Base-by-base conservation (phyloP, 2,329 filamentous ascomycete species). In the Venturia asperata region DNA sequence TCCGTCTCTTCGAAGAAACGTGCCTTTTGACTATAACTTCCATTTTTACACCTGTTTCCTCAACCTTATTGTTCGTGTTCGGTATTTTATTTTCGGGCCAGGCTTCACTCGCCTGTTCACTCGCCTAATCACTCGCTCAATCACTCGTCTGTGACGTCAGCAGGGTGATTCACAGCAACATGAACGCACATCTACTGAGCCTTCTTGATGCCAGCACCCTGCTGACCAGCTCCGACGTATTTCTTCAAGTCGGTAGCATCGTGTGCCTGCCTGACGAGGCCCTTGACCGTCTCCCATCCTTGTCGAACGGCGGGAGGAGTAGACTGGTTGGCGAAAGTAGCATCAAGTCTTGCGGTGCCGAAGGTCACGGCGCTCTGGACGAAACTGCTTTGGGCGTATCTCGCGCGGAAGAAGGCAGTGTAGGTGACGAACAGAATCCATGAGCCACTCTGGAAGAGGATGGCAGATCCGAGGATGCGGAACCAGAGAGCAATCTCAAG, bases 401-500 rank as follows among this genome's bases (percentile, higher is more conserved):
- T 88, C 52, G 92, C 90, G 71, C 94, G 91, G 75, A 97, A 86
- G 84, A 99, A 99, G 71, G 87, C 84, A 69, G 92, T 92, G 85
- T 97, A 99, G 76, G 96, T 77, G 67, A 80, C 80, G 67, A 99
- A 79, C 63, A 97, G 82, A 73, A 97, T 87, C 91, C 93, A 97
- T 68, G 91, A 94, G 70, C 91, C 88, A 76, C 88, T 91, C 79
- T 88, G 87, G 85, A 97, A 97, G 70, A 95, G 82, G 68, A 97
- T 79, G 68, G 91, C 91, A 41, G 90, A 88, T 64, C 92, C 78
- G 61, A 95, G 74, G 65, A 99, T 80, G 73, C 94, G 91, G 77
- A 89, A 80, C 87, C 92, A 95, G 67, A 97, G 86, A 49, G 85
- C 79, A 70, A 97, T 91, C 81, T 99, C 94, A 66, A 99, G 89